A percentile compares a stretch with the other conserved stretches of the same genome.
Conservation (phyloP, 2,329 filamentous ascomycete species). For the Stemphylium beticola region DNA sequence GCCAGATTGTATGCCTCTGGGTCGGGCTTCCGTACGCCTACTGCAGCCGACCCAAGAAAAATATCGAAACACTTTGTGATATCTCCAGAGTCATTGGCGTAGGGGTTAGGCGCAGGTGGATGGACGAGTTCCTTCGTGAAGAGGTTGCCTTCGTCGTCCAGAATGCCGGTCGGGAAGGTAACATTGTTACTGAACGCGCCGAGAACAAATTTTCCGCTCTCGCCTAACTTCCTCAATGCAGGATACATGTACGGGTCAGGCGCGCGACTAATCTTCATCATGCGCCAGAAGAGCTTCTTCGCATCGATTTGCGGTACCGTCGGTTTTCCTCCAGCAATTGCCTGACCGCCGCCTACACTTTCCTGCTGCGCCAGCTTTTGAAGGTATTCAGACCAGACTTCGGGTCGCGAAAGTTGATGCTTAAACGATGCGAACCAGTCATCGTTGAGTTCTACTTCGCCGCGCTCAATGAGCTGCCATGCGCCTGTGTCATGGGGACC, state of each 20-base stretch:
- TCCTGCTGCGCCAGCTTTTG: conserved; percentile 31
- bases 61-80: conserved; percentile 78
- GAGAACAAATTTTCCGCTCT: conserved; percentile 53
- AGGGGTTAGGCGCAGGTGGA: conserved; percentile 23
- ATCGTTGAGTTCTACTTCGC: conserved; percentile 76
- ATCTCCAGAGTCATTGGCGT: conserved; percentile 50
- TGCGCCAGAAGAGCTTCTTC: conserved; percentile 82
- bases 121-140: conserved; percentile 47
- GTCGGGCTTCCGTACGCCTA: conserved; percentile 87
- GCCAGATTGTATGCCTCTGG: conserved; percentile 79
- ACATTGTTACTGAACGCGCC: conserved; percentile 91
- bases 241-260: conserved; percentile 90
- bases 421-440: conserved; percentile 80
- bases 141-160: conserved; percentile 61
- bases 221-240: conserved; percentile 72
- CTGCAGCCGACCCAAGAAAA: conserved; percentile 84
- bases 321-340: conserved; percentile 51
- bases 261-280: conserved; percentile 77
- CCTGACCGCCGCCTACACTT: conserved; percentile 38
- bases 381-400: conserved; percentile 71
- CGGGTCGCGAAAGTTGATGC: conserved; percentile 69
- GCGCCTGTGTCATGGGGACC: conserved; percentile 74
- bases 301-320: conserved; percentile 76
- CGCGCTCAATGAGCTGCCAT: conserved; percentile 89
- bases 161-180: conserved; percentile 78